Conservation (phyloP, 352 stramenopile genomes). For the Pythium diclinum region DNA sequence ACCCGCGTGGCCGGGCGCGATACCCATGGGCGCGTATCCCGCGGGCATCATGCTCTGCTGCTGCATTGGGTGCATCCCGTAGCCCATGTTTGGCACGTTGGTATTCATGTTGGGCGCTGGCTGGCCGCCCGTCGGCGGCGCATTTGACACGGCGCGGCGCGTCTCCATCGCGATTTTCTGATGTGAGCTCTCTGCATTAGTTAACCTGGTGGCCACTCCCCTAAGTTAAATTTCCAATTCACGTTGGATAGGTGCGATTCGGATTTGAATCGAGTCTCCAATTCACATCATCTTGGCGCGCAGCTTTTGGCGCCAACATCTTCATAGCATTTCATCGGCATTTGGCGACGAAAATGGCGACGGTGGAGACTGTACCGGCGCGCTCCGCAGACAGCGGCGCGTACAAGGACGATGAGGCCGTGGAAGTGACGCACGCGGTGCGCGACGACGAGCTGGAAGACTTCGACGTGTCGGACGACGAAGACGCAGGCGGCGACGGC, state of each 20-base stretch:
- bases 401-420: constrained; percentile 14
- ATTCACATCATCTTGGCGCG: constrained; percentile 19
- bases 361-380: not conserved
- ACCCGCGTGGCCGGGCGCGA: not conserved
- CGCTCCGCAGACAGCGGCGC: not conserved
- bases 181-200: not conserved
- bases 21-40: constrained; percentile 10
- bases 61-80: constrained; percentile 24
- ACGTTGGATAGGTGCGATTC: not conserved
- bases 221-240: constrained; percentile 9
- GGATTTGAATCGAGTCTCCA: constrained; percentile 5
- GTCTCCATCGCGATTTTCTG: constrained; percentile 17
- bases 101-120: constrained; percentile 1
- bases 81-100: constrained; percentile 15
- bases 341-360: not conserved
- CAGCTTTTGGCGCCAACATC: constrained; percentile 21
- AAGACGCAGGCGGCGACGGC: constrained; percentile 27
- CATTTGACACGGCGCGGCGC: constrained; percentile 9
- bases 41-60: constrained; percentile 20
- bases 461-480: constrained; percentile 50
- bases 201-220: not conserved
- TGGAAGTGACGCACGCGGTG: constrained; percentile 19
- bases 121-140: constrained; percentile 1
- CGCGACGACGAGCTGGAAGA: constrained; percentile 54
- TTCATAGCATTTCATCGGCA: not conserved